phyloP scores from a whole-genome alignment of 2,329 filamentous ascomycete species.

The Epichloe amarillans region DNA sequence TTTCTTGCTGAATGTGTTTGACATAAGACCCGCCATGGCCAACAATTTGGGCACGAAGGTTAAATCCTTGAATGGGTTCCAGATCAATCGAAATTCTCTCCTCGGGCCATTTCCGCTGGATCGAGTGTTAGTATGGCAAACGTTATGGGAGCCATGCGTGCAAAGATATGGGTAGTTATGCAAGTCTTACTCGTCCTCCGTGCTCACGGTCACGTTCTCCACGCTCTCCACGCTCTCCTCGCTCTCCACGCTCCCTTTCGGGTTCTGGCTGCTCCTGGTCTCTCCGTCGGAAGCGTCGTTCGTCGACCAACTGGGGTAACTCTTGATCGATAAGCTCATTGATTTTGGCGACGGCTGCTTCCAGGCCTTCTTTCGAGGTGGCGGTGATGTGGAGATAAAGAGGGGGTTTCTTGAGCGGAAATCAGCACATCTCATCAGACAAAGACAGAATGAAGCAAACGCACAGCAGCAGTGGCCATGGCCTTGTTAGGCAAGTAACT shows the following conservation, averaged over 20 bases:
- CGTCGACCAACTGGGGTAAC: slow-evolving; percentile 86
- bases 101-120: slow-evolving; percentile 94
- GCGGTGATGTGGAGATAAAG: slow-evolving; percentile 93
- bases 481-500: slow-evolving; percentile 95
- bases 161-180: background rate
- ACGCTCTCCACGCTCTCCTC: slow-evolving; percentile 40
- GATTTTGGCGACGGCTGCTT: slow-evolving; percentile 75
- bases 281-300: slow-evolving; percentile 76
- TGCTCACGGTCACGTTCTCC: slow-evolving; percentile 54
- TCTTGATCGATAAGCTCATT: slow-evolving; percentile 95
- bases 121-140: background rate
- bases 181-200: slow-evolving; percentile 52
- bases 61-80: slow-evolving; percentile 87
- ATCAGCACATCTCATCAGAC: background rate
- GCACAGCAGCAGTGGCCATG: slow-evolving; percentile 87
- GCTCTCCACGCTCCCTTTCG: slow-evolving; percentile 39
- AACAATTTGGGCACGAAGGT: slow-evolving; percentile 89
- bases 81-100: slow-evolving; percentile 85
- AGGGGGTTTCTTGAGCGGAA: slow-evolving; percentile 66
- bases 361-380: slow-evolving; percentile 80
- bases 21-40: slow-evolving; percentile 90
- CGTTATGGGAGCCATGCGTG: background rate
- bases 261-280: slow-evolving; percentile 59
- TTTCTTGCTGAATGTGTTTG: slow-evolving; percentile 95
- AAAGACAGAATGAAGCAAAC: slow-evolving; percentile 19